These are phyloP conservation scores for Hypoxylon sp. DNA, from an alignment of 2,329 filamentous ascomycete species.

Conservation along the genomic window DNA sequence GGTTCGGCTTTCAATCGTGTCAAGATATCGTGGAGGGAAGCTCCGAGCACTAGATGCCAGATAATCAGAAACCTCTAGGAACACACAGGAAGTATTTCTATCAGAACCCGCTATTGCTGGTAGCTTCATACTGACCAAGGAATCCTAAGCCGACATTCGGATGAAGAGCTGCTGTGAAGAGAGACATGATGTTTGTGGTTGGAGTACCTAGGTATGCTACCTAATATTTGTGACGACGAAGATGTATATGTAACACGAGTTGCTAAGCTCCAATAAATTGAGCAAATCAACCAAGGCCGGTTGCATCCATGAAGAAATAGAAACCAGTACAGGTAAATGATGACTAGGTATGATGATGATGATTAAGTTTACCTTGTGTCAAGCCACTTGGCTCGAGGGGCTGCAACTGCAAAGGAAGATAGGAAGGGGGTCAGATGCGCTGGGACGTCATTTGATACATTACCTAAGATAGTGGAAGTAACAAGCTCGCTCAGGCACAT, in stretches of 20 bases:
- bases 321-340: slow-evolving; percentile 3
- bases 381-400: background rate
- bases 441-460: slow-evolving; percentile 45
- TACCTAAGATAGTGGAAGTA: slow-evolving; percentile 12
- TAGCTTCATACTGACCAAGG: slow-evolving; percentile 47
- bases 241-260: slow-evolving; percentile 13
- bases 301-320: slow-evolving; percentile 41
- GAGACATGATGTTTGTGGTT: slow-evolving; percentile 49
- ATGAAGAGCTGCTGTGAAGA: slow-evolving; percentile 54
- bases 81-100: background rate
- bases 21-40: slow-evolving; percentile 90
- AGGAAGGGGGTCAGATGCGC: slow-evolving; percentile 34
- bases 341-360: background rate
- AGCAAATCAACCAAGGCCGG: slow-evolving; percentile 33
- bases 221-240: slow-evolving; percentile 9
- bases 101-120: background rate
- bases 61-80: slow-evolving; percentile 31
- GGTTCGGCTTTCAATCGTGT: slow-evolving; percentile 91
- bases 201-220: slow-evolving; percentile 4
- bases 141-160: slow-evolving; percentile 54
- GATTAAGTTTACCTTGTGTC: slow-evolving; percentile 21
- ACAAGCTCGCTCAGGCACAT: background rate
- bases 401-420: slow-evolving; percentile 14
- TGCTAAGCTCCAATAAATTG: slow-evolving; percentile 15
- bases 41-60: slow-evolving; percentile 79